These are phyloP conservation scores for Primulina eburnea DNA, from an alignment of 257 asterid genomes.

Conservation along the genomic window DNA sequence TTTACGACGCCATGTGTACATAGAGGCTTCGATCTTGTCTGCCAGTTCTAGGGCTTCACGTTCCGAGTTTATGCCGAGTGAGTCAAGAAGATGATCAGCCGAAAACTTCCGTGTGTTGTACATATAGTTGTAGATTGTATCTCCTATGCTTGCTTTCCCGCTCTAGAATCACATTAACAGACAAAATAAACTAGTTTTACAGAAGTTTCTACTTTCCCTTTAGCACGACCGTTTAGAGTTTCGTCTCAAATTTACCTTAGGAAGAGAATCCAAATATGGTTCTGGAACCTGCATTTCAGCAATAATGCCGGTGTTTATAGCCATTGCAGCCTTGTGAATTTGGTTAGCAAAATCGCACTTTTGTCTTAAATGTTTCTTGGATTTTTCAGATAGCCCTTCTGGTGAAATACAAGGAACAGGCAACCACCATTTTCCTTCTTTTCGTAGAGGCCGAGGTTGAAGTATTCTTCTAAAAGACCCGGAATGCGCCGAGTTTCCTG, in stretches of 20 bases:
- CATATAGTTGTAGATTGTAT: constrained; percentile 64
- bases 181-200: no score
- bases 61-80: constrained; percentile 60
- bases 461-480: constrained; percentile 69
- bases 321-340: constrained; percentile 91
- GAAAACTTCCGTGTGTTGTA: constrained; percentile 54
- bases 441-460: constrained; percentile 59
- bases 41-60: constrained; percentile 89
- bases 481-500: constrained; percentile 49
- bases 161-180: constrained; percentile 46
- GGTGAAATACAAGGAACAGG: constrained; percentile 73
- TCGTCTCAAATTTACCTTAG: constrained; percentile 53
- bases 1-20: constrained; percentile 83
- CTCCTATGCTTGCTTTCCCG: constrained; percentile 83
- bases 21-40: constrained; percentile 81
- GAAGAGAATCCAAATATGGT: constrained; percentile 70
- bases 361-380: constrained; percentile 56
- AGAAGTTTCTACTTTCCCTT: background rate
- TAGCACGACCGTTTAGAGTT: background rate
- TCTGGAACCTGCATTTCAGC: constrained; percentile 89
- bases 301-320: constrained; percentile 64
- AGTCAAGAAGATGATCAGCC: constrained; percentile 58
- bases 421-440: constrained; percentile 89
- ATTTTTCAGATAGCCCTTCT: constrained; percentile 63
- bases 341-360: constrained; percentile 77